Conservation (phyloP, 2,329 filamentous ascomycete genomes). For the Beauveria sp. region DNA sequence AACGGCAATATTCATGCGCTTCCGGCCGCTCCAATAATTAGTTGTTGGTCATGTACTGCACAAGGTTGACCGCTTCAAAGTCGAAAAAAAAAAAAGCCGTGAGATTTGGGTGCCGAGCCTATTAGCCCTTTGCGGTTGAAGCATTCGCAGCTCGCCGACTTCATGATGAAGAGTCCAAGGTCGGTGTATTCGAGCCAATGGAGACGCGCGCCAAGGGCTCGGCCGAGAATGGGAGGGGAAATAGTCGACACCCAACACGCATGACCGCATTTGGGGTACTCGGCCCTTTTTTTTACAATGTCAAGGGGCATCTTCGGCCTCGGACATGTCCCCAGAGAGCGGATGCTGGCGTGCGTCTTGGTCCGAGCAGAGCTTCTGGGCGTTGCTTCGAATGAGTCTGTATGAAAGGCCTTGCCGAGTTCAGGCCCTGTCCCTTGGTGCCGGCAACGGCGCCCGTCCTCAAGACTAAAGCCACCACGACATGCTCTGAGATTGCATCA, state of each 20-base stretch:
- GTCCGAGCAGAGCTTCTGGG: constrained; percentile 39
- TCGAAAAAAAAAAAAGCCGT: constrained; percentile 26
- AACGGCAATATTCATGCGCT: constrained; percentile 37
- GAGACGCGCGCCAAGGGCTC: constrained; percentile 21
- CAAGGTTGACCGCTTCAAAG: constrained; percentile 44
- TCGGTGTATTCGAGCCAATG: constrained; percentile 44
- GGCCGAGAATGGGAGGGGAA: constrained; percentile 22
- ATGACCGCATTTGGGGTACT: constrained; percentile 39
- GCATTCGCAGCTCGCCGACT: constrained; percentile 35
- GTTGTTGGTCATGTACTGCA: constrained; percentile 44
- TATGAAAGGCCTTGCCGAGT: constrained; percentile 36
- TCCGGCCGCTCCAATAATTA: constrained; percentile 31
- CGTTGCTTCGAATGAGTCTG: constrained; percentile 40
- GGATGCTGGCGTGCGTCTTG: constrained; percentile 47
- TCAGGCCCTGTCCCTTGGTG: constrained; percentile 37
- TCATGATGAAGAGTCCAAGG: constrained; percentile 41
- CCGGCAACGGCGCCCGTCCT: constrained; percentile 45
- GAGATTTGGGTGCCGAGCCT: constrained; percentile 28
- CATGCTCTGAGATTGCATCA: constrained; percentile 29
- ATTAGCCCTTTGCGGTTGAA: constrained; percentile 31
- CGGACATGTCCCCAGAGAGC: constrained; percentile 43
- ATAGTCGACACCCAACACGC: constrained; percentile 27
- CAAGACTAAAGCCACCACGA: constrained; percentile 32
- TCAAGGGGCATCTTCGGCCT: constrained; percentile 49
- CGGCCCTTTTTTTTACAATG: constrained; percentile 29